Evolutionary conservation across 352 stramenopile species (phyloP).

Genomic region (Globisporangium abappressorium): DNA sequence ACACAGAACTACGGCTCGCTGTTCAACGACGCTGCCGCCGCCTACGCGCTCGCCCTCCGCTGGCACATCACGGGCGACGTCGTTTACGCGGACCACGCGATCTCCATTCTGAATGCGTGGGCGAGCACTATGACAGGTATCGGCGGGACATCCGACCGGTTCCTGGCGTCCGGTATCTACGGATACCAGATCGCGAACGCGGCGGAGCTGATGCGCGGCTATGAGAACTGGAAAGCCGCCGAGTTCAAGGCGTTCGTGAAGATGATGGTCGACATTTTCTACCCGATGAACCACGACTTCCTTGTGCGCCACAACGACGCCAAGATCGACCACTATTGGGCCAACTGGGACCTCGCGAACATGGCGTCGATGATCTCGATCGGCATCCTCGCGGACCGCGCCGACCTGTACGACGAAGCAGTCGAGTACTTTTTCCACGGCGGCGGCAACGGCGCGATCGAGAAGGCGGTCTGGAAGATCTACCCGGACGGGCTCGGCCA

Average conservation of each 20-base stretch:
- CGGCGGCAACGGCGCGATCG: slow-evolving; percentile 19
- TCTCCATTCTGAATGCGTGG: slow-evolving; percentile 21
- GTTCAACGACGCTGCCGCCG: slow-evolving; percentile 20
- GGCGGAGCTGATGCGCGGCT: slow-evolving; percentile 19
- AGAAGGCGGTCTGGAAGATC: slow-evolving; percentile 17
- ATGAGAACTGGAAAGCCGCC: slow-evolving; percentile 8
- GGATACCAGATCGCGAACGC: slow-evolving; percentile 23
- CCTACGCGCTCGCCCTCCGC: slow-evolving; percentile 19
- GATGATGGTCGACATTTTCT: slow-evolving; percentile 22
- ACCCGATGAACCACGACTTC: slow-evolving; percentile 25
- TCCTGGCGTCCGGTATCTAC: slow-evolving; percentile 22
- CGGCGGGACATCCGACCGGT: slow-evolving; percentile 18
- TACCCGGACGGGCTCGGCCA: slow-evolving; percentile 19
- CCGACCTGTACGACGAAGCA: slow-evolving; percentile 20
- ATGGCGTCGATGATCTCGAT: slow-evolving; percentile 24
- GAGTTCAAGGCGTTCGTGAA: slow-evolving; percentile 15
- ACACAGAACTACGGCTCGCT: slow-evolving; percentile 19
- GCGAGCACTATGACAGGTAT: slow-evolving; percentile 14
- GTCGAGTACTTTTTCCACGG: slow-evolving; percentile 21
- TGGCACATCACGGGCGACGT: slow-evolving; percentile 19
- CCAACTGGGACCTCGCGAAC: slow-evolving; percentile 24
- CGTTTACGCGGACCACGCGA: slow-evolving; percentile 13
- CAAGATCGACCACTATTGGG: slow-evolving; percentile 26
- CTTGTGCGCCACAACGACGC: slow-evolving; percentile 22
- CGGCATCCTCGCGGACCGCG: slow-evolving; percentile 18